Evolutionary conservation across 805 yeast species (phyloP).

Genomic region (Candida sphagnicola): DNA sequence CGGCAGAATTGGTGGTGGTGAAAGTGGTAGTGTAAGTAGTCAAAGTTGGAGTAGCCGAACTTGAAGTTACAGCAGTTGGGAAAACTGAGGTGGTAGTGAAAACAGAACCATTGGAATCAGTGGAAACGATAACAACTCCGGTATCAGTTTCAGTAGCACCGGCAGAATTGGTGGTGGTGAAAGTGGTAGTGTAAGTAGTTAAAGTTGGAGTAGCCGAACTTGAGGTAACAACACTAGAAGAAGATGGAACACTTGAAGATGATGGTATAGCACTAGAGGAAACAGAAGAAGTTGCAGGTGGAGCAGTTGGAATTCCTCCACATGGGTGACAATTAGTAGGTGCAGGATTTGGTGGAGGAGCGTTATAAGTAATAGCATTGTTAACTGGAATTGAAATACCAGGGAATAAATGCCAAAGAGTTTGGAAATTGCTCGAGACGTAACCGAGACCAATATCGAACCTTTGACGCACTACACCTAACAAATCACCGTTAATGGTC

Average conservation of each 20-base stretch:
- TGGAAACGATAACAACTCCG: constrained; percentile 12
- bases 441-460: constrained; percentile 3
- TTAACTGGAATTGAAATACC: background rate
- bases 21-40: background rate
- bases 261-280: background rate
- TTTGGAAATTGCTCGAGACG: background rate
- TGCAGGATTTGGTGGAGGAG: background rate
- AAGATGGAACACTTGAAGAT: background rate
- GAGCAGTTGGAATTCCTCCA: constrained; percentile 1
- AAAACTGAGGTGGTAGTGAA: constrained; percentile 8
- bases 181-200: constrained; percentile 7
- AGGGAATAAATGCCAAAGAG: background rate
- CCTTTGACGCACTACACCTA: background rate
- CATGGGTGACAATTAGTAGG: constrained; percentile 1
- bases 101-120: constrained; percentile 7
- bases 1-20: background rate
- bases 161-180: constrained; percentile 8
- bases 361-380: constrained; percentile 4
- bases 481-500: background rate
- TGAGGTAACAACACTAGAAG: background rate
- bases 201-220: background rate
- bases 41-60: background rate
- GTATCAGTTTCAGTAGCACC: constrained; percentile 8
- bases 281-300: background rate
- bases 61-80: background rate